Evolutionary conservation across 2,329 filamentous ascomycete genomes (phyloP).

Genomic region (Aureobasidium uvarum): DNA sequence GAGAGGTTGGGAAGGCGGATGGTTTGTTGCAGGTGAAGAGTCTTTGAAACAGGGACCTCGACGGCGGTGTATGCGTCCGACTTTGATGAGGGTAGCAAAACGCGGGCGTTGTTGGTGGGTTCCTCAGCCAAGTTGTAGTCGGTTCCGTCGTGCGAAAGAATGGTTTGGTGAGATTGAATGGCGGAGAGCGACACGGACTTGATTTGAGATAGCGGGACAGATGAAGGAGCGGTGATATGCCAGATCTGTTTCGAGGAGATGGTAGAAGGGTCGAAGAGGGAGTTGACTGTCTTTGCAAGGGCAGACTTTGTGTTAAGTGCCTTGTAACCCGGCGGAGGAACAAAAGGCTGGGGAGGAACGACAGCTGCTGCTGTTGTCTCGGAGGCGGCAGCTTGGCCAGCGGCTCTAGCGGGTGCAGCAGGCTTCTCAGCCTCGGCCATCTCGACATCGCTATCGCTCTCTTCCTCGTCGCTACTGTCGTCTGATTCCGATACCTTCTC

Average conservation of each 20-base stretch:
- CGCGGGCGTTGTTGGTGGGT: conserved; percentile 26
- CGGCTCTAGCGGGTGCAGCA: conserved; percentile 16
- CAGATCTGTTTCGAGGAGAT: conserved; percentile 71
- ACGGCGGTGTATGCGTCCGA: conserved; percentile 37
- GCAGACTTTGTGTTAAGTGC: conserved; percentile 49
- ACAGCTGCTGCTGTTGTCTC: conserved; percentile 1
- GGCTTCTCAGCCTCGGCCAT: conserved; percentile 30
- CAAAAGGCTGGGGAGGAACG: conserved; percentile 33
- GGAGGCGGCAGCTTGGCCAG: neutral
- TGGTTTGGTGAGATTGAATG: conserved; percentile 51
- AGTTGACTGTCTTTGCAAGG: conserved; percentile 36
- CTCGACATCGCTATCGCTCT: conserved; percentile 31
- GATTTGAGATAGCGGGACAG: conserved; percentile 65
- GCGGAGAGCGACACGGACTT: conserved; percentile 63
- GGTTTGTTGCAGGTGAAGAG: conserved; percentile 64
- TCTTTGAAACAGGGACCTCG: conserved; percentile 54
- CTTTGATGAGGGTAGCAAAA: conserved; percentile 32
- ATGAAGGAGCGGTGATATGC: conserved; percentile 73
- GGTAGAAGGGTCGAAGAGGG: conserved; percentile 57
- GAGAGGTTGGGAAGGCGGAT: conserved; percentile 52
- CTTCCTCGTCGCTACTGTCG: conserved; percentile 30
- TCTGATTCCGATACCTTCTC: conserved; percentile 27
- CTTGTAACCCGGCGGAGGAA: conserved; percentile 48
- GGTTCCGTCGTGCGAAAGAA: conserved; percentile 63
- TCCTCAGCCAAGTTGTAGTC: conserved; percentile 50